These are phyloP conservation scores for Pseudogymnoascus sp. DNA, from an alignment of 2,329 filamentous ascomycete species.

Conservation along the genomic window DNA sequence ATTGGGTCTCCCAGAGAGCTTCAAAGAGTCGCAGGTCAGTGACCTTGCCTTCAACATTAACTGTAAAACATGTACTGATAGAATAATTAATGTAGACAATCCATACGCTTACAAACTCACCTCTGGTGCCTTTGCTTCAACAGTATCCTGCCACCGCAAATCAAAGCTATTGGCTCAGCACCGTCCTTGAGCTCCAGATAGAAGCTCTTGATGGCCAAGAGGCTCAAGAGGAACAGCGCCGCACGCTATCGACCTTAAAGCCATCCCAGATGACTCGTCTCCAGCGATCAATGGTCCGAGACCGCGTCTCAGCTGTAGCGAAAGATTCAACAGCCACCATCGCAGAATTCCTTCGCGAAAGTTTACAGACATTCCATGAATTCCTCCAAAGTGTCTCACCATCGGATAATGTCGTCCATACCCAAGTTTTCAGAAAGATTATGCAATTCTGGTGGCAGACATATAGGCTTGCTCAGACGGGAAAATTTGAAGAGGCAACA, in stretches of 20 bases:
- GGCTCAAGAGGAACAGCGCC: constrained; percentile 34
- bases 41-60: constrained; percentile 21
- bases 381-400: constrained; percentile 34
- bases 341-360: constrained; percentile 40
- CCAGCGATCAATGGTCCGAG: constrained; percentile 49
- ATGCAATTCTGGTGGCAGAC: constrained; percentile 49
- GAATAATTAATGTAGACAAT: constrained; percentile 38
- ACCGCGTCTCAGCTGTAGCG: constrained; percentile 45
- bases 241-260: constrained; percentile 39
- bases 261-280: constrained; percentile 45
- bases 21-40: constrained; percentile 38
- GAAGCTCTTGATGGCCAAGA: constrained; percentile 36
- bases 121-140: constrained; percentile 40
- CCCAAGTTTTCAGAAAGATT: constrained; percentile 33
- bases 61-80: constrained; percentile 27
- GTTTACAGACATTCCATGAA: constrained; percentile 33
- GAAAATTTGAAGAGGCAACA: constrained; percentile 49
- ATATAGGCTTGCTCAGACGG: constrained; percentile 35
- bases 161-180: constrained; percentile 39
- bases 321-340: constrained; percentile 53
- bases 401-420: constrained; percentile 15
- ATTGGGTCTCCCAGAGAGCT: constrained; percentile 19
- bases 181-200: constrained; percentile 42
- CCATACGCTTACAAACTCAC: constrained; percentile 50
- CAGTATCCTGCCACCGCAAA: constrained; percentile 25